Percentiles rank a stretch among this genome's conserved stretches.
Evolutionary conservation across 1,139 yeast species (phyloP).

Genomic region (Hansenula sp.): DNA sequence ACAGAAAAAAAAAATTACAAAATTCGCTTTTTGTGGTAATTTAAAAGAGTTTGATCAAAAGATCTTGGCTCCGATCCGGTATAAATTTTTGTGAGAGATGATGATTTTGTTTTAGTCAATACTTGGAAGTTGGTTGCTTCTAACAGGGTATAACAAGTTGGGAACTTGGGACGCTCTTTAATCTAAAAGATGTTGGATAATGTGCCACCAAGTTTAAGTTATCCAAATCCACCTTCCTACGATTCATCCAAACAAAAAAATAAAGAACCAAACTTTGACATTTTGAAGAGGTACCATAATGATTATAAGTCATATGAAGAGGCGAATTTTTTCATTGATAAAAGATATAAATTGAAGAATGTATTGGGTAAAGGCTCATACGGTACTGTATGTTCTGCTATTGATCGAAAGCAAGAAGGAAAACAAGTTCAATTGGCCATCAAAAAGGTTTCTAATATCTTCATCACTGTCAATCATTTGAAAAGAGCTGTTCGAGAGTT

Average conservation of each 20-base stretch:
- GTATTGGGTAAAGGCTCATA: conserved; percentile 86
- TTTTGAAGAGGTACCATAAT: conserved; percentile 7
- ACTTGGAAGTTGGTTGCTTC: too few relatives aligned
- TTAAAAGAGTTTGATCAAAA: too few relatives aligned
- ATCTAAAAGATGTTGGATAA: too few relatives aligned
- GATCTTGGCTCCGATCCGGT: too few relatives aligned
- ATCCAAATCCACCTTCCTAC: too few relatives aligned
- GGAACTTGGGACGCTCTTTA: too few relatives aligned
- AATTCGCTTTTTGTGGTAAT: too few relatives aligned
- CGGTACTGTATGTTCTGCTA: conserved; percentile 83
- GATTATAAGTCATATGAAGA: conserved; percentile 31
- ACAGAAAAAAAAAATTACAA: not conserved
- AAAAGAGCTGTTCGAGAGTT: conserved; percentile 78
- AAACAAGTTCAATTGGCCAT: conserved; percentile 52
- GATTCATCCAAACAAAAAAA: too few relatives aligned
- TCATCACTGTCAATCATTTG: conserved; percentile 57
- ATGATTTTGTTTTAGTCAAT: too few relatives aligned
- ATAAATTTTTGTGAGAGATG: too few relatives aligned
- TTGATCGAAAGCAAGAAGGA: conserved; percentile 41
- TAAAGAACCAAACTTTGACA: not conserved
- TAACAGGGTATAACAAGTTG: too few relatives aligned
- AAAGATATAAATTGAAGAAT: conserved; percentile 58
- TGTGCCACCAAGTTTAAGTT: too few relatives aligned
- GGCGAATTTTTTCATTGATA: conserved; percentile 59
- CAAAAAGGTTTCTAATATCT: conserved; percentile 71